These are phyloP conservation scores for Drechslerella stenobrocha DNA, from an alignment of 2,329 filamentous ascomycete genomes.

Conservation along the genomic window DNA sequence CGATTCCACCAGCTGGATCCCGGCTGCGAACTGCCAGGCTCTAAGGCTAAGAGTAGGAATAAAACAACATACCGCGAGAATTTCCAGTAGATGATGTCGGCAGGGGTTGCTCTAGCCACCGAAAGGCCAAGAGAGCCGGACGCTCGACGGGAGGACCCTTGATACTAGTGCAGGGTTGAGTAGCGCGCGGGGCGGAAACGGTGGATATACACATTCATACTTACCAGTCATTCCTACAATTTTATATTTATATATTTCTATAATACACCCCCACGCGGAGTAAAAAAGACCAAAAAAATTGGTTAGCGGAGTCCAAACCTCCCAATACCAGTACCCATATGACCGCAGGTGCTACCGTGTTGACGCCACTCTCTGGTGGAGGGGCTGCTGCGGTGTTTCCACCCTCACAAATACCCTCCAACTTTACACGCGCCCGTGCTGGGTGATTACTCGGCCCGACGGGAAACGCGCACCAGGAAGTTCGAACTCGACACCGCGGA, in stretches of 20 bases:
- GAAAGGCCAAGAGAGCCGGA: neutral
- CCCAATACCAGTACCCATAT: constrained; percentile 34
- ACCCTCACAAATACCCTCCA: constrained; percentile 48
- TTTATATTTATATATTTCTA: neutral
- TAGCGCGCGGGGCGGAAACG: too few relatives aligned
- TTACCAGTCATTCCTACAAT: neutral
- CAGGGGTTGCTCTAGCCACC: neutral
- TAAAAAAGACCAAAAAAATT: constrained; percentile 16
- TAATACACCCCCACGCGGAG: too few relatives aligned
- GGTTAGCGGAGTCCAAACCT: constrained; percentile 45
- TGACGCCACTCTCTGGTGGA: constrained; percentile 49
- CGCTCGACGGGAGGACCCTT: neutral
- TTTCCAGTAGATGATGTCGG: neutral
- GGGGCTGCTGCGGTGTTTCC: constrained; percentile 47
- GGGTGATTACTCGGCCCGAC: constrained; percentile 44
- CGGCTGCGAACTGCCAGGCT: neutral
- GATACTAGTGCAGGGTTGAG: neutral
- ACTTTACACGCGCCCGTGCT: constrained; percentile 48
- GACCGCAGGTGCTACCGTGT: constrained; percentile 48
- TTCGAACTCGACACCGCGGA: constrained; percentile 49
- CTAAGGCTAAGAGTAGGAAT: neutral
- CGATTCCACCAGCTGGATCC: constrained; percentile 18
- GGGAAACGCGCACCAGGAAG: constrained; percentile 47
- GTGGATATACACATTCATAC: neutral
- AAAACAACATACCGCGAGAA: neutral